Percentiles rank a stretch among this genome's conserved stretches.
phyloP scores from a whole-genome alignment of 2,329 filamentous ascomycete genomes.

The Cryphonectria naterciae region DNA sequence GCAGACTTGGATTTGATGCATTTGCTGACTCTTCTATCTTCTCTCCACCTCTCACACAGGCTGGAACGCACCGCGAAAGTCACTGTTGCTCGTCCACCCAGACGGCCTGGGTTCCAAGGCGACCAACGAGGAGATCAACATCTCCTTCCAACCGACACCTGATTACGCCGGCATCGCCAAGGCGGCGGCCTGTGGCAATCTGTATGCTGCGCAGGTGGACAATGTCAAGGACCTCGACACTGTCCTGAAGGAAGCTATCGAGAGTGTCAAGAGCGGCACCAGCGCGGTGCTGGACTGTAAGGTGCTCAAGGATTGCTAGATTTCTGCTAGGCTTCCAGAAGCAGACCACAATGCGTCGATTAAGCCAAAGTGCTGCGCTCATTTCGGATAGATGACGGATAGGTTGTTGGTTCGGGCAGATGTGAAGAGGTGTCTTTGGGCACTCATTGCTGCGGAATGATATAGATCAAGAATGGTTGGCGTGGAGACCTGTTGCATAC shows the following conservation, averaged over 20 bases:
- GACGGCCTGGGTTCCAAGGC: conserved; percentile 58
- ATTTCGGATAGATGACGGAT: no score
- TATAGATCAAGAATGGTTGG: background rate
- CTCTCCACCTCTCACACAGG: background rate
- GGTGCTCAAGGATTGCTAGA: conserved; percentile 50
- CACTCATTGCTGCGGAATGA: background rate
- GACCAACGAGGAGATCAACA: conserved; percentile 66
- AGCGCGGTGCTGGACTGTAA: conserved; percentile 59
- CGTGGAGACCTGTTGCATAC: background rate
- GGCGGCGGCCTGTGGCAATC: conserved; percentile 59
- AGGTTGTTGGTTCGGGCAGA: background rate
- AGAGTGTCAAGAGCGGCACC: conserved; percentile 53
- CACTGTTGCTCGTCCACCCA: conserved; percentile 61
- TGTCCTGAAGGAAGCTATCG: conserved; percentile 55
- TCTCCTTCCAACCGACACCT: conserved; percentile 61
- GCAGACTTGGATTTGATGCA: background rate
- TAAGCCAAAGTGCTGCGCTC: no score
- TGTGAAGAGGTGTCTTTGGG: background rate
- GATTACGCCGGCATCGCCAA: conserved; percentile 65
- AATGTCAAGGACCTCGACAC: conserved; percentile 50
- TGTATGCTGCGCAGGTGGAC: conserved; percentile 54
- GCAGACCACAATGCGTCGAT: background rate
- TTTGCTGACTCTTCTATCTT: background rate
- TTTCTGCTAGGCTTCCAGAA: background rate
- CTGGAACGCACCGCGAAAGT: conserved; percentile 54